These are phyloP conservation scores for Amanita rimosa DNA, from an alignment of 768 basidiomycete genomes.

Conservation along the genomic window DNA sequence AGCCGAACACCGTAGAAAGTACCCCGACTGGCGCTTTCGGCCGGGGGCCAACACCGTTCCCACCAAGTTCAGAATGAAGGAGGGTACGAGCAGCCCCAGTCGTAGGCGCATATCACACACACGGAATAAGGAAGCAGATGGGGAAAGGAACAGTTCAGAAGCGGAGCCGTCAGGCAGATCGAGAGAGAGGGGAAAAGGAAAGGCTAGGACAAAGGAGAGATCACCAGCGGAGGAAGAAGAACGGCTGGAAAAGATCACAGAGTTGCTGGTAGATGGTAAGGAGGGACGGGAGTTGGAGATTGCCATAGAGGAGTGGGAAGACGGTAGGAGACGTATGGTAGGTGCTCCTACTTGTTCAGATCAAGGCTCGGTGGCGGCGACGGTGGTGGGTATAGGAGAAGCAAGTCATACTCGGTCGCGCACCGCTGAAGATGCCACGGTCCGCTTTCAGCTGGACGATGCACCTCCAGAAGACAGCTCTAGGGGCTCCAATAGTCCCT, in stretches of 20 bases:
- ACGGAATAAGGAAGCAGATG: slow-evolving; percentile 3
- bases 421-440: neutral
- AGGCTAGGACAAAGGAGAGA: slow-evolving; percentile 18
- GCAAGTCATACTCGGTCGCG: neutral
- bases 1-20: slow-evolving; percentile 60
- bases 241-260: slow-evolving; percentile 58
- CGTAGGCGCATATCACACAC: slow-evolving; percentile 3
- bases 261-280: slow-evolving; percentile 55
- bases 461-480: neutral
- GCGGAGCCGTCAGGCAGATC: slow-evolving; percentile 14
- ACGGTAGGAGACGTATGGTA: slow-evolving; percentile 8
- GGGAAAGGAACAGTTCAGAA: neutral
- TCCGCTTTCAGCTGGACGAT: neutral
- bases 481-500: neutral
- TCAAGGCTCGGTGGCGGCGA: neutral
- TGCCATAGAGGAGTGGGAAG: slow-evolving; percentile 57
- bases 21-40: slow-evolving; percentile 78
- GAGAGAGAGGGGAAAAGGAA: slow-evolving; percentile 9
- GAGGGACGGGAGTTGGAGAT: slow-evolving; percentile 48
- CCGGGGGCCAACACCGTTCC: slow-evolving; percentile 39
- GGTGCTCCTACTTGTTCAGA: neutral
- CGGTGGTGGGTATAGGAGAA: neutral
- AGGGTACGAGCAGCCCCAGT: slow-evolving; percentile 11
- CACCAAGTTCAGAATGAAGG: slow-evolving; percentile 25
- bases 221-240: slow-evolving; percentile 14